Evolutionary conservation across 1,139 yeast species (phyloP), one percentile per base, ranked within the genome.

Genomic region (Suhomyces ambrosiae): DNA sequence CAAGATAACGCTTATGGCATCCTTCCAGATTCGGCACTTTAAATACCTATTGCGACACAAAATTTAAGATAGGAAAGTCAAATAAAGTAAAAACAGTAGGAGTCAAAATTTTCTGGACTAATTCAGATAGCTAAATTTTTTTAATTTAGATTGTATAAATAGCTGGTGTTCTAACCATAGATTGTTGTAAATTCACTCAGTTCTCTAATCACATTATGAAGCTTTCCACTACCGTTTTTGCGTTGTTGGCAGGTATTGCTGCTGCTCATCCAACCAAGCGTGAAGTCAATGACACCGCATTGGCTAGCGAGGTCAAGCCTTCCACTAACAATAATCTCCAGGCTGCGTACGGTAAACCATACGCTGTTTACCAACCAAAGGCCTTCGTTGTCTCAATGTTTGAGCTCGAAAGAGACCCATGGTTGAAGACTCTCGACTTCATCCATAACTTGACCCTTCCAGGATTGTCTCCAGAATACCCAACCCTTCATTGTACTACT

Each of bases 391-490:
- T 80, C 39, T 76, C 81, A 42, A 75, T 79, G 80, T 80, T 80
- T 54, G 64, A 58, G 38, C 65, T 65, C 18, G 87, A 80, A 56
- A 63, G 73, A 52, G 71, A 64, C 32, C 77, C 79, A 22, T 80
- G 85, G 82, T 60, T 76, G 41, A 56, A 65, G 37, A 61, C 67
- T 19, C 28, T 71, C 46, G 67, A 74, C 36, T 71, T 79, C 47
- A 60, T 60, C n/a, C 63, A 75, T 50, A 43, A 43, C 30, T 27
- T 42, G 48, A 68, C 82, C 14, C 53, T 80, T 30, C 86, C 86
- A 5, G 86, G 86, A 27, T 65, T 81, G 42, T 77, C 84, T n/a
- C 83, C 83, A 26, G 48, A 72, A 29, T 80, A 71, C 62, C 82
- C 84, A 22, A 54, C 67, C 15, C 64, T 81, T 34, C 79, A 74